Base-by-base conservation (phyloP, 2,329 filamentous ascomycete species). In the Rhynchosporium secalis region DNA sequence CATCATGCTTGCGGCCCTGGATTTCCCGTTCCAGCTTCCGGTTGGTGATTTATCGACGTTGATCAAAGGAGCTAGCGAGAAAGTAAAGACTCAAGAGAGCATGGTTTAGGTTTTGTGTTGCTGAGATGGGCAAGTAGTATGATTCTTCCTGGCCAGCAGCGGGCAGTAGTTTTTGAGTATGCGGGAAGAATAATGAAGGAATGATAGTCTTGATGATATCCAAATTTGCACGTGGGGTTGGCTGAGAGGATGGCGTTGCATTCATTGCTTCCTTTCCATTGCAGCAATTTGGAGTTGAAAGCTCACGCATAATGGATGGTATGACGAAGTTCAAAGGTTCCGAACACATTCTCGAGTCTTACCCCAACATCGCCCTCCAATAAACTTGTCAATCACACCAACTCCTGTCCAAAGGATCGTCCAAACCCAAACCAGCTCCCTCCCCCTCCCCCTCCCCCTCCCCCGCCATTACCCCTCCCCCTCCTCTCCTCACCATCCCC, bases 1-100 rank as follows among this genome's bases (percentile, higher is more conserved):
- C n/a, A 79, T 83, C 62, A 76, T 86, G 66, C 74, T 86, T 4
- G 81, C 80, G 2, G 74, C 79, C 3, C 76, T 86, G 12, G 82
- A 86, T 68, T 86, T 86, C 68, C 83, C 83, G 0, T 70, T 86
- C 58, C 74, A 80, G 28, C 71, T 86, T 4, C 83, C 84, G 0
- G 81, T 86, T 1, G 84, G 83, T 0, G 83, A 86, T 69, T 69
- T 86, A 20, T 82, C 78, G 57, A 76, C 75, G 4, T 62, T 82
- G 10, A 74, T 84, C 62, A 76, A 72, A 69, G 80, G 76, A 26
- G 73, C 68, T 10, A 76, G 70, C 45, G 61, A 67, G 43, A 65
- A 46, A 41, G 13, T n/a, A 45, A 67, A 64, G 60, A 57, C 38
- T 0, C 60, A 64, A 49, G 60, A 66, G 36, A 56, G 26, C 29